Percentiles rank a stretch among this genome's conserved stretches.
Conservation (phyloP, 2,329 filamentous ascomycete species). For the Pseudocercospora macadamiae region DNA sequence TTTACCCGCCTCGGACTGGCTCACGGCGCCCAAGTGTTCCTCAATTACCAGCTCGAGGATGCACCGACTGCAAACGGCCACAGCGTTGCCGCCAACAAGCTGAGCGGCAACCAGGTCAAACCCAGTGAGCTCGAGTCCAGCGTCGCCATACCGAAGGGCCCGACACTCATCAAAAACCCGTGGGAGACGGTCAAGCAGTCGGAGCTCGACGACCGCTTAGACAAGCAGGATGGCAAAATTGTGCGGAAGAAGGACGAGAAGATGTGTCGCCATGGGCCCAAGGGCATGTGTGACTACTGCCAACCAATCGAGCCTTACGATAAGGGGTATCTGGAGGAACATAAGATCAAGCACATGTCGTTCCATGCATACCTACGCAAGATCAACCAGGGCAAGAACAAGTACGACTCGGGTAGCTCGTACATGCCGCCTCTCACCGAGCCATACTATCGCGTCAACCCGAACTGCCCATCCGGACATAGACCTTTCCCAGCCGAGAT, state of each 20-base stretch:
- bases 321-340: conserved; percentile 82
- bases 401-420: conserved; percentile 87
- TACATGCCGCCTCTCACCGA: conserved; percentile 95
- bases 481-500: conserved; percentile 94
- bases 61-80: conserved; percentile 54
- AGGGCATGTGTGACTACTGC: conserved; percentile 99
- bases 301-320: conserved; percentile 96
- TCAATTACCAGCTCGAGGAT: conserved; percentile 70
- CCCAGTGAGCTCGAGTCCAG: conserved; percentile 66
- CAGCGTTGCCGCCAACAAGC: conserved; percentile 57
- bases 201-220: conserved; percentile 79
- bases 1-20: conserved; percentile 61
- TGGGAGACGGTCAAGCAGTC: conserved; percentile 94
- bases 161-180: conserved; percentile 75
- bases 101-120: conserved; percentile 77
- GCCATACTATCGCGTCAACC: conserved; percentile 86
- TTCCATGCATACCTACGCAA: conserved; percentile 95
- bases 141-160: conserved; percentile 62
- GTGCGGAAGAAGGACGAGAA: conserved; percentile 70
- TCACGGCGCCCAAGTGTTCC: conserved; percentile 88
- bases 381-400: conserved; percentile 94
- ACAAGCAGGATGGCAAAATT: conserved; percentile 90
- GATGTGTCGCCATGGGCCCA: conserved; percentile 94
- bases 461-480: conserved; percentile 89
- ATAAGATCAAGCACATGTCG: conserved; percentile 98